A percentile compares a stretch with the other conserved stretches of the same genome.
phyloP scores from a whole-genome alignment of 306 rosid genomes.

The Quercus engelmannii region DNA sequence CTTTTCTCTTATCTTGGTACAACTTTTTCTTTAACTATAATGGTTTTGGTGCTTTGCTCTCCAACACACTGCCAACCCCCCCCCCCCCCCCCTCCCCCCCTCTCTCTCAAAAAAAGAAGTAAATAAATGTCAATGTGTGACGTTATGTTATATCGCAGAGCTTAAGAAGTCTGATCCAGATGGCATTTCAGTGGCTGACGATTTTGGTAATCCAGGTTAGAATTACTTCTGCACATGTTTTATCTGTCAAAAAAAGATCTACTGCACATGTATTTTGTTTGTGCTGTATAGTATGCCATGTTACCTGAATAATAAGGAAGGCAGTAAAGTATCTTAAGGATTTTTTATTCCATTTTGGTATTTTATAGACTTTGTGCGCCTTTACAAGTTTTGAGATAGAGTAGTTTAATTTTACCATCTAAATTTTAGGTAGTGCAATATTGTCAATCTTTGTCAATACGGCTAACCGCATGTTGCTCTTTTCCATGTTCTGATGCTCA shows the following conservation, averaged over 20 bases:
- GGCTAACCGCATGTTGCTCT: not conserved
- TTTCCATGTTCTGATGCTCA: not conserved
- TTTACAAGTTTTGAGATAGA: not conserved
- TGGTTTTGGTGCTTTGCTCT: constrained; percentile 17
- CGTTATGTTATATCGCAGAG: constrained; percentile 48
- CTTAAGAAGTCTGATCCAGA: constrained; percentile 65
- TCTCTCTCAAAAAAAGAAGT: not conserved
- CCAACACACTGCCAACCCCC: constrained; percentile 2
- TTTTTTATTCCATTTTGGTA: not conserved
- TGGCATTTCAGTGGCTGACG: constrained; percentile 41
- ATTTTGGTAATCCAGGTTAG: constrained; percentile 66
- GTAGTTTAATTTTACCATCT: not conserved
- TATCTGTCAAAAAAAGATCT: no score
- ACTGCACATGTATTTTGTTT: constrained; percentile 2
- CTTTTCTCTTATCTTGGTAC: constrained; percentile 81
- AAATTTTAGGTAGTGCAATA: not conserved
- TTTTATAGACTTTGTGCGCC: not conserved
- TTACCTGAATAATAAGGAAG: constrained; percentile 1
- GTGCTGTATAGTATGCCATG: constrained; percentile 19
- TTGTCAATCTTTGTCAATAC: not conserved
- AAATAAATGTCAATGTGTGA: constrained; percentile 18
- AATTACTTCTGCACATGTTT: constrained; percentile 12
- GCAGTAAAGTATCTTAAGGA: not conserved
- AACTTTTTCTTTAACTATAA: constrained; percentile 1
- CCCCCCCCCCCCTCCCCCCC: not conserved